Conservation (phyloP, 768 basidiomycete genomes). For the Mycena chlorophos region DNA sequence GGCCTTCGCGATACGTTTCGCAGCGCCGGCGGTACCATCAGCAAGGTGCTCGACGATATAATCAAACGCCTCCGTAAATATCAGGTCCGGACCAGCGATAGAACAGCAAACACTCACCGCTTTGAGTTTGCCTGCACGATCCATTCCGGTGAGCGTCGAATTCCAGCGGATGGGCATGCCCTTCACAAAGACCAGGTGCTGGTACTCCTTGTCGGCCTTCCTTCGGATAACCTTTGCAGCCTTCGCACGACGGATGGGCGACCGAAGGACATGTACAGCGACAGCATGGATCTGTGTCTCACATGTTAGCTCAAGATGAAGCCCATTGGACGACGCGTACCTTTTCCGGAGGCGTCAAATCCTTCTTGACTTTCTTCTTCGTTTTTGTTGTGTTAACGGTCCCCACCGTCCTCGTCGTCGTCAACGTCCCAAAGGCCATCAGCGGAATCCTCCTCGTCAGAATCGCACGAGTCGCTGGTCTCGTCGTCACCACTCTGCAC, state of each 20-base stretch:
- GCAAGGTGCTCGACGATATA: conserved; percentile 4
- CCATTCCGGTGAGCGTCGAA: conserved; percentile 10
- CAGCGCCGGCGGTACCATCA: conserved; percentile 3
- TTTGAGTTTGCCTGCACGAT: conserved; percentile 5
- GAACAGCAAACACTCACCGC: background rate
- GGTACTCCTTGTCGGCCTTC: background rate
- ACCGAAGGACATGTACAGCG: conserved; percentile 11
- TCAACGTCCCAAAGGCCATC: background rate
- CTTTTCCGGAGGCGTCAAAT: background rate
- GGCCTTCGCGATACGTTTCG: background rate
- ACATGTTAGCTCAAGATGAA: background rate
- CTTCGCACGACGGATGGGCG: conserved; percentile 10
- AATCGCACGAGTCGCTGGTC: background rate
- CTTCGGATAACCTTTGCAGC: conserved; percentile 6
- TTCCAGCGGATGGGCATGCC: conserved; percentile 21
- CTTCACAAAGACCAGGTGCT: conserved; percentile 12
- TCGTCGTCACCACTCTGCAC: background rate
- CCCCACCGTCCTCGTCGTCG: background rate
- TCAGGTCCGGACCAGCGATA: background rate
- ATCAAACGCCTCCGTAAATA: conserved; percentile 11
- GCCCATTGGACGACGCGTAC: background rate
- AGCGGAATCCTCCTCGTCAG: background rate
- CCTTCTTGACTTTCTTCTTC: background rate
- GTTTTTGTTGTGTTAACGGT: background rate
- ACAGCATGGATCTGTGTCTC: conserved; percentile 1